Percentiles rank a stretch among this genome's conserved stretches.
phyloP scores from a whole-genome alignment of 2,329 filamentous ascomycete species.

The Pyricularia sp. region DNA sequence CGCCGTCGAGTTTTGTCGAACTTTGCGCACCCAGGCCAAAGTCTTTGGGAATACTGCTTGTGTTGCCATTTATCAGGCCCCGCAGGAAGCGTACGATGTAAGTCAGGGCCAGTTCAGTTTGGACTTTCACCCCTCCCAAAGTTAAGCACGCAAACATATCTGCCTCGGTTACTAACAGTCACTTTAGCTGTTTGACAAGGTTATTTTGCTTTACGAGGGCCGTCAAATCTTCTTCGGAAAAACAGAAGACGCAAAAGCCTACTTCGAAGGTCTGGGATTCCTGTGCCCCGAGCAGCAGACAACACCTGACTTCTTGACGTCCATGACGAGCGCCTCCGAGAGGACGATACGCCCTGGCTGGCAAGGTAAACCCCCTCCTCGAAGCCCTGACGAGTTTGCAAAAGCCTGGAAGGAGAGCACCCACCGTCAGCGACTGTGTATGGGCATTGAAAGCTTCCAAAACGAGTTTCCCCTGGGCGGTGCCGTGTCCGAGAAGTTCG shows the following conservation, averaged over 20 bases:
- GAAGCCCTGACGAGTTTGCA: conserved; percentile 54
- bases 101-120: too few species aligned
- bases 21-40: conserved; percentile 57
- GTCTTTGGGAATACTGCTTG: conserved; percentile 55
- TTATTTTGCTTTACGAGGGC: conserved; percentile 47
- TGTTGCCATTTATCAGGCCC: conserved; percentile 68
- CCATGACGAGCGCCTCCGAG: conserved; percentile 53
- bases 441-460: conserved; percentile 48
- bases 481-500: conserved; percentile 45
- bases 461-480: conserved; percentile 40
- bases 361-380: conserved; percentile 40
- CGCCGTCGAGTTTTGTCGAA: conserved; percentile 66
- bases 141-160: too few species aligned
- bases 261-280: conserved; percentile 60
- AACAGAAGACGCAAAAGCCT: conserved; percentile 48
- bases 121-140: too few species aligned
- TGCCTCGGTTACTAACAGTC: too few species aligned
- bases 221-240: conserved; percentile 56
- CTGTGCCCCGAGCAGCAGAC: conserved; percentile 58
- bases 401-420: conserved; percentile 13
- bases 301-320: conserved; percentile 63
- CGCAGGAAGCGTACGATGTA: conserved; percentile 51
- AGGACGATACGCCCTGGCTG: conserved; percentile 46
- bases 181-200: conserved; percentile 43
- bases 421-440: too few species aligned